phyloP scores from a whole-genome alignment of 73 alveolate genomes.

The Tetrahymena elliotti region DNA sequence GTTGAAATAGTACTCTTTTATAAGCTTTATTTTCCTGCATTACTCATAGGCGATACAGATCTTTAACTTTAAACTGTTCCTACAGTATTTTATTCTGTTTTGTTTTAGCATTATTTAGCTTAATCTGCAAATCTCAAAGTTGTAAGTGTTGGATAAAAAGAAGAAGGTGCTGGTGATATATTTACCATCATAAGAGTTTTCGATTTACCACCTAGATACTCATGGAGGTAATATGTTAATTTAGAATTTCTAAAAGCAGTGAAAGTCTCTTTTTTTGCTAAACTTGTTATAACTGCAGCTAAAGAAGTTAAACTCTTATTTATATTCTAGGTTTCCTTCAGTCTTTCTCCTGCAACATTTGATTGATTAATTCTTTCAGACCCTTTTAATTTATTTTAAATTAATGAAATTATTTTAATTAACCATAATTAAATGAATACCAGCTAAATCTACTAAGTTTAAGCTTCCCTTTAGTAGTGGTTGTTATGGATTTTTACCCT shows the following conservation, averaged over 20 bases:
- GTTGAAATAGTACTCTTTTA: background rate
- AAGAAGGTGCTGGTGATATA: constrained; percentile 69
- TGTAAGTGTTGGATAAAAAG: constrained; percentile 9
- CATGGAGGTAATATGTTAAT: constrained; percentile 70
- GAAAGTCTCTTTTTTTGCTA: constrained; percentile 63
- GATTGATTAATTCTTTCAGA: constrained; percentile 85
- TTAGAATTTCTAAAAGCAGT: constrained; percentile 80
- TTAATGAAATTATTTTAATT: background rate
- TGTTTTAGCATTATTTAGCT: constrained; percentile 25
- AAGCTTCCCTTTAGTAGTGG: constrained; percentile 62
- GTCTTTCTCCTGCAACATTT: constrained; percentile 66
- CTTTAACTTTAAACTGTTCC: background rate
- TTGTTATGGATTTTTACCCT: background rate
- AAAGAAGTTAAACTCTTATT: constrained; percentile 63
- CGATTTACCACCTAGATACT: constrained; percentile 91
- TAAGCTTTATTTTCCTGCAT: background rate
- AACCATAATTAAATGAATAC: background rate
- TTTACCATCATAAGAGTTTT: constrained; percentile 93
- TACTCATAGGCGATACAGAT: background rate
- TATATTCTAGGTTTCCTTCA: constrained; percentile 65
- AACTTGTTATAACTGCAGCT: constrained; percentile 75
- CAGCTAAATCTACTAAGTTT: constrained; percentile 63
- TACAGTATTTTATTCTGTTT: background rate
- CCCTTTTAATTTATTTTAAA: constrained; percentile 76
- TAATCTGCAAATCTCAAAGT: constrained; percentile 36